Evolutionary conservation across 1,284 basidiomycete genomes (phyloP).

Genomic region (Cryptococcus sp.): DNA sequence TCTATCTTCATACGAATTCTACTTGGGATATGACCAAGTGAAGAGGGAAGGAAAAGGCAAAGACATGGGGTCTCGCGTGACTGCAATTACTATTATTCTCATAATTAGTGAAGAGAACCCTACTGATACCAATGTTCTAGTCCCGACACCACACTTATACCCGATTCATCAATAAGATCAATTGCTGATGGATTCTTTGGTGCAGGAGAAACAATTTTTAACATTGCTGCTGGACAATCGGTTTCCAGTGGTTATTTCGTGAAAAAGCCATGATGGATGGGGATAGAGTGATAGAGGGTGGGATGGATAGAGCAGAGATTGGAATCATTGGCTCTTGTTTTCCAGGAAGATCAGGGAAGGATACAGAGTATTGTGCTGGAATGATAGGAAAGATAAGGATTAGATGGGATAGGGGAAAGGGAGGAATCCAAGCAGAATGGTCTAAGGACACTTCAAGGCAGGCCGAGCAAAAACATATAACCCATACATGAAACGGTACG

Average conservation of each 20-base stretch:
- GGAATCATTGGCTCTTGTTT: background rate
- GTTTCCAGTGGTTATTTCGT: conserved; percentile 73
- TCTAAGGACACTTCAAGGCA: too few species aligned
- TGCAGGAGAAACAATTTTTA: conserved; percentile 84
- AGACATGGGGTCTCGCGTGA: background rate
- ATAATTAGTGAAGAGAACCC: background rate
- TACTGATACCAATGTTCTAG: conserved; percentile 47
- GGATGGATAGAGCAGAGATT: background rate
- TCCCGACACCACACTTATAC: conserved; percentile 62
- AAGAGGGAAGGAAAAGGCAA: background rate
- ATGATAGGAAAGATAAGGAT: background rate
- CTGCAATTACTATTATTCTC: background rate
- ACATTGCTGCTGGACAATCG: conserved; percentile 68
- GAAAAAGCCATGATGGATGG: conserved; percentile 12
- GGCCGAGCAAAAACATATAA: too few species aligned
- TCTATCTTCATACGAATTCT: background rate
- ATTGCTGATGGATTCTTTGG: conserved; percentile 77
- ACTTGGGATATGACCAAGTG: background rate
- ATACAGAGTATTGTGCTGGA: background rate
- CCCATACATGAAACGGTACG: too few species aligned
- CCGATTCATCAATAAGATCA: conserved; percentile 68
- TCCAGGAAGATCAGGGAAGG: background rate
- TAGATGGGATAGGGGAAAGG: background rate
- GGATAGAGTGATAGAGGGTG: background rate
- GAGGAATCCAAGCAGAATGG: background rate